These are phyloP conservation scores for Chlamydomonas incerta DNA, from an alignment of 139 green algal genomes.

Conservation along the genomic window DNA sequence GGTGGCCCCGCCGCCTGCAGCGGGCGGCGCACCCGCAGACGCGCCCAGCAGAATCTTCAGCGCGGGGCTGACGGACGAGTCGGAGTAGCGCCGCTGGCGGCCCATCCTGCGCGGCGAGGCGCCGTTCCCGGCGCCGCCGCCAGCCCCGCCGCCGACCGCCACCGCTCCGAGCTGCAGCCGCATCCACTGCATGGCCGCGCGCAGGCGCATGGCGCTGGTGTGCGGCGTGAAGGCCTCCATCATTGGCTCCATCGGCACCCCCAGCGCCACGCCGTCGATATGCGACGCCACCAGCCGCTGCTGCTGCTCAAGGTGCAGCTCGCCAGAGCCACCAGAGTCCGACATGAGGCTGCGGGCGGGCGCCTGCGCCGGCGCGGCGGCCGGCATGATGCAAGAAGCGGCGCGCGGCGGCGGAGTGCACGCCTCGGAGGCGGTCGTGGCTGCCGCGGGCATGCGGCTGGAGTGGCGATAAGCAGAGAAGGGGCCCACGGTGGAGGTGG, in stretches of 20 bases:
- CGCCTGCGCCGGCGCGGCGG: too few relatives aligned
- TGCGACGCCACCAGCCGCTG: neutral
- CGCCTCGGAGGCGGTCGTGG: too few relatives aligned
- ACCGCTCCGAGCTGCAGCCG: conserved; percentile 14
- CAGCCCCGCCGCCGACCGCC: too few relatives aligned
- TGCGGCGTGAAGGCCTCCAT: neutral
- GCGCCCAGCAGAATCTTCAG: neutral
- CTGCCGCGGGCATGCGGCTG: neutral
- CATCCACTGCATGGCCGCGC: conserved; percentile 34
- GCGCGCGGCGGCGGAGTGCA: neutral
- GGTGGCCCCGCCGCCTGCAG: too few relatives aligned
- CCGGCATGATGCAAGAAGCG: neutral
- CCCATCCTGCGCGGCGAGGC: neutral
- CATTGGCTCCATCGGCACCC: neutral
- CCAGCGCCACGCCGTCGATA: neutral
- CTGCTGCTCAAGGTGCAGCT: neutral
- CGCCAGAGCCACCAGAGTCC: neutral
- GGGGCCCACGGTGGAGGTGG: neutral
- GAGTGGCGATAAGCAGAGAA: neutral
- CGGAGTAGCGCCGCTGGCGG: conserved; percentile 4
- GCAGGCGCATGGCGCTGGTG: conserved; percentile 1
- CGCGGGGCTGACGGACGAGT: conserved; percentile 15
- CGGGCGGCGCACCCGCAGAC: too few relatives aligned
- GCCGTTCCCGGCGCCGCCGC: too few relatives aligned
- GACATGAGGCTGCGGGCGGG: neutral